Evolutionary conservation across 768 basidiomycete species (phyloP).

Genomic region (Mycena belliarum): DNA sequence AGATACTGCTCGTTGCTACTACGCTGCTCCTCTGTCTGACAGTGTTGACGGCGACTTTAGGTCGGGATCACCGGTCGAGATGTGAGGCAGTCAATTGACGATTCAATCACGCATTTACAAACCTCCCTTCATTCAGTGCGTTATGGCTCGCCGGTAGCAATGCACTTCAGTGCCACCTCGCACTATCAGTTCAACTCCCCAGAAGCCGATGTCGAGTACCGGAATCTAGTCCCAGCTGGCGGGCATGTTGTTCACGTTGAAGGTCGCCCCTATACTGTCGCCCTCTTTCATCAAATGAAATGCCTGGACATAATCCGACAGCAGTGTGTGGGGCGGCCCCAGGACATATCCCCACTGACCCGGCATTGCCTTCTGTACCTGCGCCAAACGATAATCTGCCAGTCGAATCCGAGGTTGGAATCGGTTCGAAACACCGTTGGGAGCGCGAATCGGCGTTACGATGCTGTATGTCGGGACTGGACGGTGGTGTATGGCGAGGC

Average conservation of each 20-base stretch:
- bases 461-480: slow-evolving; percentile 25
- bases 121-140: too few relatives aligned
- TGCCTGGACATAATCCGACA: slow-evolving; percentile 38
- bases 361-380: slow-evolving; percentile 37
- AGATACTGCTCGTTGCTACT: too few relatives aligned
- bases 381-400: slow-evolving; percentile 33
- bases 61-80: too few relatives aligned
- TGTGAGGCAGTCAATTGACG: too few relatives aligned
- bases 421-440: slow-evolving; percentile 16
- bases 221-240: slow-evolving; percentile 26
- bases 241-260: slow-evolving; percentile 30
- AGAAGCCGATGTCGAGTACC: too few relatives aligned
- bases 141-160: too few relatives aligned
- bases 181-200: too few relatives aligned
- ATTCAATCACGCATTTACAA: too few relatives aligned
- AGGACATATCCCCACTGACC: background rate
- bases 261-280: slow-evolving; percentile 31
- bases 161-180: too few relatives aligned
- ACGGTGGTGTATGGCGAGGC: slow-evolving; percentile 20
- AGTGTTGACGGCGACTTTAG: too few relatives aligned
- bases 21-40: too few relatives aligned
- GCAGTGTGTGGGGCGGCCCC: slow-evolving; percentile 16
- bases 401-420: slow-evolving; percentile 24
- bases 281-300: slow-evolving; percentile 42
- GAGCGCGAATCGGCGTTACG: slow-evolving; percentile 13